Base-by-base conservation (phyloP, 148 eudicot genomes). In the Dysphania ambrosioides region DNA sequence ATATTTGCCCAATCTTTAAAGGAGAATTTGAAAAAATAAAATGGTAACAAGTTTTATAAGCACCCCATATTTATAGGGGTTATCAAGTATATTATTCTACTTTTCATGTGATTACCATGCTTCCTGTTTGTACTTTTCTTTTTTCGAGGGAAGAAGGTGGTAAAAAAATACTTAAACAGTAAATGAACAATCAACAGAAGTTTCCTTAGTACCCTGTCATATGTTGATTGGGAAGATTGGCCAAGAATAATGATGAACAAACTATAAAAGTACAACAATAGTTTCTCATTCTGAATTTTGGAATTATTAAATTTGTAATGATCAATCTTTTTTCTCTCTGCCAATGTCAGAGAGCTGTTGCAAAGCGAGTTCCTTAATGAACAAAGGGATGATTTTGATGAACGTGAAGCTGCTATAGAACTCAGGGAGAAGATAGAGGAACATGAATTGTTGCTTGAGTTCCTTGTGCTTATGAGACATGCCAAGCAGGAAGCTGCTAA, bases 311-410 rank as follows among this genome's bases (percentile, higher is more conserved):
- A 26, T 36, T 51, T 59, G 47, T 53, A 30, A 23, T 75, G 64
- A 68, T 71, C 15, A 49, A 40, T 63, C 27, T 74, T 18, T n/a
- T 66, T 11, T 8, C 66, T 27, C 44, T 16, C 16, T 73, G 64
- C 62, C 29, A 12, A 36, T 79, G 74, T 51, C 88, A 95, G 99
- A 67, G 99, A 90, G 66, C 86, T 95, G 75, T 72, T 95, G 85
- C 87, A 90, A 88, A 95, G 97, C 80, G 90, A 89, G 71, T 92
- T 95, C 82, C 88, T 95, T 60, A 92, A 88, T 77, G 92, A 86
- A 68, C 87, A 89, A 47, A 85, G 90, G 82, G 84, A 82, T 42
- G 85, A 86, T 40, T 83, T 92, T 69, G 88, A 86, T 65, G 99
- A 92, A 73, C 91, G 94, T 26, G 91, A 92, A 83, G 92, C 91